These are phyloP conservation scores for Neolentinus lepideus DNA, from an alignment of 1,284 basidiomycete species.

Conservation along the genomic window DNA sequence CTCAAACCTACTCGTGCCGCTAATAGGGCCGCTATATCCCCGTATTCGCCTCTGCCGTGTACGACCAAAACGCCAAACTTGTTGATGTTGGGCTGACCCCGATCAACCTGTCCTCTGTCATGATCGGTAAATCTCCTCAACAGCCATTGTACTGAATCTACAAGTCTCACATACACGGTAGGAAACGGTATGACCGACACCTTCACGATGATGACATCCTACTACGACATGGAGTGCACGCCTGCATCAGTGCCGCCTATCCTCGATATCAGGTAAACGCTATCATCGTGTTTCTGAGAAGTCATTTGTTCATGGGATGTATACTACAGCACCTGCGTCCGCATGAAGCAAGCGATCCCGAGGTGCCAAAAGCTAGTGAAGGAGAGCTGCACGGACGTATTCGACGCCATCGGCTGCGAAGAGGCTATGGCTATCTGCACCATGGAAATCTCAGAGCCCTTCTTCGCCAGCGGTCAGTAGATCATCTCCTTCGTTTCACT, in stretches of 20 bases:
- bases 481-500: neutral
- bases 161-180: neutral
- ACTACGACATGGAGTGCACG: slow-evolving; percentile 39
- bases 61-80: slow-evolving; percentile 64
- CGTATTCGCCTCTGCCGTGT: slow-evolving; percentile 69
- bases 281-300: neutral
- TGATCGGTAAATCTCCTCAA: slow-evolving; percentile 52
- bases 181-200: slow-evolving; percentile 1
- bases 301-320: neutral
- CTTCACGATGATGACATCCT: neutral
- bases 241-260: slow-evolving; percentile 35
- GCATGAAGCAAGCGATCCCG: slow-evolving; percentile 41
- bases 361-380: slow-evolving; percentile 43
- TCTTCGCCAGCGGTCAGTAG: slow-evolving; percentile 25
- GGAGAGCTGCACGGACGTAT: slow-evolving; percentile 35
- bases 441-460: slow-evolving; percentile 23
- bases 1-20: neutral
- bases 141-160: neutral
- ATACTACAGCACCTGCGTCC: slow-evolving; percentile 31
- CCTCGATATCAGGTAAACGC: slow-evolving; percentile 22
- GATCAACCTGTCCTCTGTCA: slow-evolving; percentile 68
- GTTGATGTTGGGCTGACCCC: slow-evolving; percentile 52
- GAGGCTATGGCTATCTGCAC: slow-evolving; percentile 46
- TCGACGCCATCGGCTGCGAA: slow-evolving; percentile 44
- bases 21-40: slow-evolving; percentile 68